These are phyloP conservation scores for Nidula niveotomentosa DNA, from an alignment of 1,284 basidiomycete genomes.

Conservation along the genomic window DNA sequence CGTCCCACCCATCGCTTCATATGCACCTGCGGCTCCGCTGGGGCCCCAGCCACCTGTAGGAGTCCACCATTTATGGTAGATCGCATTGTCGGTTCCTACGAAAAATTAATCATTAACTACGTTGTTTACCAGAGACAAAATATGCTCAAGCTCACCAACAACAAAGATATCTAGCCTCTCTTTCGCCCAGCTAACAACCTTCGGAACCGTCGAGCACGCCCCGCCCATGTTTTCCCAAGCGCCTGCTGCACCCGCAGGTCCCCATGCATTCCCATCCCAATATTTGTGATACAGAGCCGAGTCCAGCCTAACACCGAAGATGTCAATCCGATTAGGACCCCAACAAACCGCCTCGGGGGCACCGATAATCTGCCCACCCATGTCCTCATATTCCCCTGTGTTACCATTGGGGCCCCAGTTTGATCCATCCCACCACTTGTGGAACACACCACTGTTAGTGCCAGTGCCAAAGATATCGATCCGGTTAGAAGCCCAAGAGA, in stretches of 20 bases:
- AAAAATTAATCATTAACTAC: conserved; percentile 2
- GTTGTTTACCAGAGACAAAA: not conserved
- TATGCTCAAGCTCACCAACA: not conserved
- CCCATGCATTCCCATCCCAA: not conserved
- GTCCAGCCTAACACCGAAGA: not conserved
- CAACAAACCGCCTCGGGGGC: conserved; percentile 1
- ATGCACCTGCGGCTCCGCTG: not conserved
- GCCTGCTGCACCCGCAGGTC: not conserved
- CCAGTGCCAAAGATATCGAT: conserved; percentile 4
- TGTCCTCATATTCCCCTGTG: not conserved
- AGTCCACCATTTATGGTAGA: conserved; percentile 1
- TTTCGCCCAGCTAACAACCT: not conserved
- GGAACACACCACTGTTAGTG: not conserved
- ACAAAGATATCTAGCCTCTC: not conserved
- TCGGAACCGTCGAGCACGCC: not conserved
- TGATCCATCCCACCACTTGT: conserved; percentile 3
- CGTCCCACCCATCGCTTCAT: conserved; percentile 1
- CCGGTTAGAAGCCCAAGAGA: conserved; percentile 5
- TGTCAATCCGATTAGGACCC: not conserved
- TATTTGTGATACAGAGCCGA: not conserved
- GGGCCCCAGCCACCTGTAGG: not conserved
- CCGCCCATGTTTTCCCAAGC: conserved; percentile 1
- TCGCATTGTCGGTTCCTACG: not conserved
- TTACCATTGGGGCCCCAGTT: not conserved
- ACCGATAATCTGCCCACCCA: not conserved